Evolutionary conservation across 495 filamentous ascomycete species (phyloP).

Genomic region (Lasiosphaeria miniovina): DNA sequence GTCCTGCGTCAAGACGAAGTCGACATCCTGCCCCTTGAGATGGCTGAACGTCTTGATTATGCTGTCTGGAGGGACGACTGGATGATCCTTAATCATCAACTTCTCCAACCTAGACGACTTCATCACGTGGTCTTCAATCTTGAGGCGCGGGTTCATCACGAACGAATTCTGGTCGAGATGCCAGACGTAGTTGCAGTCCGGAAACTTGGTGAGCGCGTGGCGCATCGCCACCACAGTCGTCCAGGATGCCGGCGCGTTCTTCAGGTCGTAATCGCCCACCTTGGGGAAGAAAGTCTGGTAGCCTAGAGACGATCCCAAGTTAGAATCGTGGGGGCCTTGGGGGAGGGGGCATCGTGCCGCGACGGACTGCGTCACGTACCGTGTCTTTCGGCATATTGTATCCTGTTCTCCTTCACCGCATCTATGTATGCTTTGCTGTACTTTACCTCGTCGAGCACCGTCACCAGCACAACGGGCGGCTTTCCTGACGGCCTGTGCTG

Average conservation of each 20-base stretch:
- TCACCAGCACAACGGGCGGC: constrained; percentile 81
- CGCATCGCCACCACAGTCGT: constrained; percentile 78
- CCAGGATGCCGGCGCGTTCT: constrained; percentile 67
- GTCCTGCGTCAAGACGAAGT: constrained; percentile 84
- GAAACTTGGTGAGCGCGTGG: constrained; percentile 79
- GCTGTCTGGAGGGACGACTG: constrained; percentile 90
- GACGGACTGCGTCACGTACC: constrained; percentile 55
- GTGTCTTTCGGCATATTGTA: constrained; percentile 82
- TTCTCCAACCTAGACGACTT: constrained; percentile 61
- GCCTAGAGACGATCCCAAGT: constrained; percentile 50
- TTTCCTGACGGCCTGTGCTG: constrained; percentile 53
- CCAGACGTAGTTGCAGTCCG: constrained; percentile 76
- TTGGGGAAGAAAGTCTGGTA: constrained; percentile 84
- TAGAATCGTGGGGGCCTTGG: neutral
- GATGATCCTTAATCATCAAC: constrained; percentile 79
- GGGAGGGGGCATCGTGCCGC: neutral
- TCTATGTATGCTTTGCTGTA: constrained; percentile 62
- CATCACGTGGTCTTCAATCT: constrained; percentile 71
- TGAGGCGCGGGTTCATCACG: constrained; percentile 77
- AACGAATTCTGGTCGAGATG: constrained; percentile 77
- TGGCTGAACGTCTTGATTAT: constrained; percentile 94
- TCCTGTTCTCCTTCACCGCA: constrained; percentile 75
- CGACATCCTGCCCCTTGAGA: constrained; percentile 69
- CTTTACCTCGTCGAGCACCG: constrained; percentile 66
- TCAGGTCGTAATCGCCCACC: constrained; percentile 70